Percentiles rank a stretch among this genome's conserved stretches.
Evolutionary conservation across 768 basidiomycete species (phyloP).

Genomic region (Udeniomyces megalosporus): DNA sequence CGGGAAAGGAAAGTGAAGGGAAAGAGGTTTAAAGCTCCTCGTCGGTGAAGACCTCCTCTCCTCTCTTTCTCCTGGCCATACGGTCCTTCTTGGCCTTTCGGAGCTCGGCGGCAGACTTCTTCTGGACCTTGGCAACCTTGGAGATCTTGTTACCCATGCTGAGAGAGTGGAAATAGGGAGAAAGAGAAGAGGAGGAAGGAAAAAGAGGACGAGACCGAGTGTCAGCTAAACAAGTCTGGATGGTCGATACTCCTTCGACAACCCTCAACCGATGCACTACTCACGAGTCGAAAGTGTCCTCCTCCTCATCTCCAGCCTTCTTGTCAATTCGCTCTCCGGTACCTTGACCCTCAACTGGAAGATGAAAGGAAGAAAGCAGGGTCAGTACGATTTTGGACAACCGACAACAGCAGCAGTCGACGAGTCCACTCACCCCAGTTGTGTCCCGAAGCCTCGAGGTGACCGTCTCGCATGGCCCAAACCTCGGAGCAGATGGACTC

Average conservation of each 20-base stretch:
- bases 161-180: not conserved
- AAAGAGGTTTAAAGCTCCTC: constrained; percentile 1
- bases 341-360: constrained; percentile 97
- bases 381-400: no score
- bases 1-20: not conserved
- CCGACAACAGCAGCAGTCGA: no score
- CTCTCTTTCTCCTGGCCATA: constrained; percentile 38
- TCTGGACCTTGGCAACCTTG: constrained; percentile 20
- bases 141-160: constrained; percentile 23
- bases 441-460: constrained; percentile 89
- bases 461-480: constrained; percentile 98
- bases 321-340: constrained; percentile 86
- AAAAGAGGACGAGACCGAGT: no score
- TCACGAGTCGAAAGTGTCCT: constrained; percentile 90
- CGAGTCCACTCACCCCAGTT: no score
- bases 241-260: no score
- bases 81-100: constrained; percentile 96
- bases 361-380: no score
- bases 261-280: no score
- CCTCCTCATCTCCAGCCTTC: constrained; percentile 57
- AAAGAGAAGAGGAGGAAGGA: no score
- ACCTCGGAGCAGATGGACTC: constrained; percentile 96
- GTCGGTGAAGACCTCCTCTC: constrained; percentile 22
- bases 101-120: constrained; percentile 47
- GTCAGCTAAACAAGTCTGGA: no score